Percentiles rank a stretch among this genome's conserved stretches.
These are phyloP conservation scores for Mucor indicus DNA, from an alignment of 371 early-diverging fungal species.

Conservation along the genomic window DNA sequence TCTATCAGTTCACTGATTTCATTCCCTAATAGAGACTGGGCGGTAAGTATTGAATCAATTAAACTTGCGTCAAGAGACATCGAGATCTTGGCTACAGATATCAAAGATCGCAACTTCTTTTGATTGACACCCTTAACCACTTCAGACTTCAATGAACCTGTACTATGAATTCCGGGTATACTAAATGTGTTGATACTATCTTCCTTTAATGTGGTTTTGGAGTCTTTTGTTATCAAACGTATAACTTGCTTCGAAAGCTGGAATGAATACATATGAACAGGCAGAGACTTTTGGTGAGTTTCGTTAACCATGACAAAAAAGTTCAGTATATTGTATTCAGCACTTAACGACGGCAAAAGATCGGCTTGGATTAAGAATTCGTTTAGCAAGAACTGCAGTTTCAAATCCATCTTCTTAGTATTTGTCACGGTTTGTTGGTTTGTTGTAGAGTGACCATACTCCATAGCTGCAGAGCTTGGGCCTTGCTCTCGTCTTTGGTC, in stretches of 20 bases:
- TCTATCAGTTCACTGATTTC: constrained; percentile 80
- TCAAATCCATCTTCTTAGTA: constrained; percentile 45
- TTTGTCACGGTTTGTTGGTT: background rate
- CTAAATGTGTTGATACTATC: constrained; percentile 49
- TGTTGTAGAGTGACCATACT: background rate
- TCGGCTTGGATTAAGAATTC: constrained; percentile 60
- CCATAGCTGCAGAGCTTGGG: background rate
- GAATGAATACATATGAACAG: constrained; percentile 46
- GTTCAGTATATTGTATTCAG: constrained; percentile 59
- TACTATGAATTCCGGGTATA: constrained; percentile 59
- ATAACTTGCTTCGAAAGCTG: constrained; percentile 59
- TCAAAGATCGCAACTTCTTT: constrained; percentile 42
- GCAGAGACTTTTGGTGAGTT: constrained; percentile 23
- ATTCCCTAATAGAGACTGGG: constrained; percentile 73
- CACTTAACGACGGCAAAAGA: constrained; percentile 63
- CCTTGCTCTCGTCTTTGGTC: constrained; percentile 39
- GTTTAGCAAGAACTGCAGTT: constrained; percentile 63
- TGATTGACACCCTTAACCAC: constrained; percentile 5
- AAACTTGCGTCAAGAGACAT: constrained; percentile 66
- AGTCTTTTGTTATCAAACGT: constrained; percentile 45
- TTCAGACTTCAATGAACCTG: constrained; percentile 43
- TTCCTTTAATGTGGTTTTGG: constrained; percentile 14
- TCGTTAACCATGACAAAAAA: constrained; percentile 57
- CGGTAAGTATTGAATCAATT: constrained; percentile 74
- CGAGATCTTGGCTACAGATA: constrained; percentile 67